phyloP scores from a whole-genome alignment of 176 grass and related monocot genomes.

The Carex scoparia region DNA sequence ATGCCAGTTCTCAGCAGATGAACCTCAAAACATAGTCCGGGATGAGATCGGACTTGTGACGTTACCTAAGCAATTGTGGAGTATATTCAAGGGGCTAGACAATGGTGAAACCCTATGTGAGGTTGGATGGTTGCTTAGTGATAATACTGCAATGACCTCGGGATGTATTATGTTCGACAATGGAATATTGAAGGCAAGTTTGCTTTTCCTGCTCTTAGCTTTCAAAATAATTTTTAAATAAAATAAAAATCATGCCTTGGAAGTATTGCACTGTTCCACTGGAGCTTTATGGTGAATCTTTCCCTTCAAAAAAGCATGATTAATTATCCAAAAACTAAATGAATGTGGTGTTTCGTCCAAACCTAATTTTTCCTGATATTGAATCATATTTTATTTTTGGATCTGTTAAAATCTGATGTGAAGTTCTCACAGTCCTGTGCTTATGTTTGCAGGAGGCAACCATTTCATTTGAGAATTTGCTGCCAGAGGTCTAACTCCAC shows the following conservation, averaged over 20 bases:
- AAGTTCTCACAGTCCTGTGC: not conserved
- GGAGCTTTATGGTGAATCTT: not conserved
- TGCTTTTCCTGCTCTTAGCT: not conserved
- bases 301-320: not conserved
- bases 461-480: conserved; percentile 33
- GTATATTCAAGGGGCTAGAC: conserved; percentile 35
- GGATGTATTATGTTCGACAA: conserved; percentile 53
- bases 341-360: not conserved
- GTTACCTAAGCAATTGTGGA: conserved; percentile 78
- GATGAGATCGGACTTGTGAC: conserved; percentile 39
- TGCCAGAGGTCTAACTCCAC: not conserved
- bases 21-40: conserved; percentile 31
- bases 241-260: not conserved
- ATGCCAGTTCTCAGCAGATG: conserved; percentile 29
- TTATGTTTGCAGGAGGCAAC: conserved; percentile 49
- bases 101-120: conserved; percentile 47
- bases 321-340: not conserved
- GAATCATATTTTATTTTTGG: not conserved
- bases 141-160: conserved; percentile 53
- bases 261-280: not conserved
- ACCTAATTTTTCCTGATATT: not conserved
- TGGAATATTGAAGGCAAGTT: conserved; percentile 59
- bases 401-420: not conserved
- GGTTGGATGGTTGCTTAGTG: conserved; percentile 66
- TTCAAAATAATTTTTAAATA: not conserved